A percentile compares a stretch with the other conserved stretches of the same genome.
Conservation (phyloP, 2,329 filamentous ascomycete genomes). For the Penicillium psychrosexuale region DNA sequence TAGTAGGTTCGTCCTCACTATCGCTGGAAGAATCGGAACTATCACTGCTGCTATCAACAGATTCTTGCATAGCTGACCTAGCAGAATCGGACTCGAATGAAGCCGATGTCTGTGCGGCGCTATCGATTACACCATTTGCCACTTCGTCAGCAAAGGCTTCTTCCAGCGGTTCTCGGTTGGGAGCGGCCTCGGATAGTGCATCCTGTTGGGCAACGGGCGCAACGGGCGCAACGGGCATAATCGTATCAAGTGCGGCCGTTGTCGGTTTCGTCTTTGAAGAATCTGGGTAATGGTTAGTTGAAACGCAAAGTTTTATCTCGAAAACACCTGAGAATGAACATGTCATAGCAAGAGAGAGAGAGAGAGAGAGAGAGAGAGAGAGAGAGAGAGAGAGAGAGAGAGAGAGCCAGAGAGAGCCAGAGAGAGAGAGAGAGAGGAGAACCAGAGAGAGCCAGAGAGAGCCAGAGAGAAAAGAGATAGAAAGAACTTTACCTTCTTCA, state of each 20-base stretch:
- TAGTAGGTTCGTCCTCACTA: slow-evolving; percentile 16
- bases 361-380: too few species aligned
- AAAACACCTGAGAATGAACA: background rate
- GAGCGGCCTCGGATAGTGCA: background rate
- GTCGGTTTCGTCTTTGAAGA: slow-evolving; percentile 32
- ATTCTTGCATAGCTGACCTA: slow-evolving; percentile 42
- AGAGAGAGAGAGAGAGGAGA: too few species aligned
- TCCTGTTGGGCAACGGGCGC: background rate
- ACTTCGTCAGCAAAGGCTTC: slow-evolving; percentile 11
- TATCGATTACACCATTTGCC: slow-evolving; percentile 10
- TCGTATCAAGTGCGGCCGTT: background rate
- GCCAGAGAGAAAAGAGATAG: background rate
- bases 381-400: background rate
- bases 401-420: background rate
- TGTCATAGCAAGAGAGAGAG: background rate
- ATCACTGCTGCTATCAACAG: slow-evolving; percentile 25
- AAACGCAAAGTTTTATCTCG: slow-evolving; percentile 15
- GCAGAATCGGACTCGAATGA: slow-evolving; percentile 28
- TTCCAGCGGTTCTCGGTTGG: slow-evolving; percentile 2
- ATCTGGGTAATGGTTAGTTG: slow-evolving; percentile 39
- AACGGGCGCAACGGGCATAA: background rate
- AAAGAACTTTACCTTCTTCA: slow-evolving; percentile 9
- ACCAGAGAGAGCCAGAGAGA: background rate
- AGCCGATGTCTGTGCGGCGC: slow-evolving; percentile 16
- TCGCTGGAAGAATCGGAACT: slow-evolving; percentile 15